Evolutionary conservation across 495 filamentous ascomycete species (phyloP).

Genomic region (Aspergillus baeticus): DNA sequence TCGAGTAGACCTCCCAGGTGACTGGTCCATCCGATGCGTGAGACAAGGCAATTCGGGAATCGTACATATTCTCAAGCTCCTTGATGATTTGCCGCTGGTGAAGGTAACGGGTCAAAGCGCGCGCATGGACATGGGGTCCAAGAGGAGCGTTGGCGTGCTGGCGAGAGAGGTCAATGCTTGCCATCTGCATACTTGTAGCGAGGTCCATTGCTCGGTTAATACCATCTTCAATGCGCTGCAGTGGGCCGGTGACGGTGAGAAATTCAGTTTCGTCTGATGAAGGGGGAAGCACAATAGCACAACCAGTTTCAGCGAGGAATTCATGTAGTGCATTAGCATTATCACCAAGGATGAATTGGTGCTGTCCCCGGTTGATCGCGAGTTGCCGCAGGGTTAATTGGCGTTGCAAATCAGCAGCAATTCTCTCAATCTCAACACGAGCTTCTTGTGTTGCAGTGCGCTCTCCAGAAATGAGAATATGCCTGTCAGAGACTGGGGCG

Average conservation of each 20-base stretch:
- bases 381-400: slow-evolving; percentile 70
- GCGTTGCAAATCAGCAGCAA: slow-evolving; percentile 67
- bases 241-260: slow-evolving; percentile 79
- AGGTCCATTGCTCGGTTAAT: slow-evolving; percentile 78
- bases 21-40: slow-evolving; percentile 58
- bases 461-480: slow-evolving; percentile 85
- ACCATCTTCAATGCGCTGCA: slow-evolving; percentile 66
- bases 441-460: slow-evolving; percentile 77
- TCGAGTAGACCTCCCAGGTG: slow-evolving; percentile 81
- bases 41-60: slow-evolving; percentile 79
- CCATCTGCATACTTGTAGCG: slow-evolving; percentile 76
- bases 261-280: slow-evolving; percentile 70
- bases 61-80: slow-evolving; percentile 71
- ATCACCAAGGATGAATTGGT: slow-evolving; percentile 89
- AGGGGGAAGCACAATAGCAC: slow-evolving; percentile 77
- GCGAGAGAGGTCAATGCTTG: slow-evolving; percentile 72
- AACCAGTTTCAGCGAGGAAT: slow-evolving; percentile 88
- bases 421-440: slow-evolving; percentile 73
- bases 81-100: slow-evolving; percentile 72
- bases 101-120: slow-evolving; percentile 81
- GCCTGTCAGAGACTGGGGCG: slow-evolving; percentile 58
- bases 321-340: slow-evolving; percentile 73
- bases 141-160: slow-evolving; percentile 71
- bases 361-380: slow-evolving; percentile 71
- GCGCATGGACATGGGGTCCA: slow-evolving; percentile 72